These are phyloP conservation scores for Dendrostoma leiphaemia DNA, from an alignment of 2,329 filamentous ascomycete genomes.

Conservation along the genomic window DNA sequence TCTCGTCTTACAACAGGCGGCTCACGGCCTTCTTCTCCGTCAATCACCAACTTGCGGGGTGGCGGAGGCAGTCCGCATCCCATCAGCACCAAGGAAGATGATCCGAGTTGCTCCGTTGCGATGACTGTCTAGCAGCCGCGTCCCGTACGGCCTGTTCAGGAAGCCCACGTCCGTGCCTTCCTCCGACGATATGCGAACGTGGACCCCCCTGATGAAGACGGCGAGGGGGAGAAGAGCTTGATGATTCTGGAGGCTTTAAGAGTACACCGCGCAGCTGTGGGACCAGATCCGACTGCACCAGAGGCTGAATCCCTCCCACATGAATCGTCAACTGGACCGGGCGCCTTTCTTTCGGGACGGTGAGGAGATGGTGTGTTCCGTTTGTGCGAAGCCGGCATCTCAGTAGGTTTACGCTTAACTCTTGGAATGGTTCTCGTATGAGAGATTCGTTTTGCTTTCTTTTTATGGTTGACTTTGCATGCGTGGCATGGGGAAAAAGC, in stretches of 20 bases:
- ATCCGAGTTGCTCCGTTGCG: background rate
- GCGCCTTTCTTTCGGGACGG: background rate
- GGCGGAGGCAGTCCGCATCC: too few relatives aligned
- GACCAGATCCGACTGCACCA: background rate
- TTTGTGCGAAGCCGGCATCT: background rate
- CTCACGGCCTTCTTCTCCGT: background rate
- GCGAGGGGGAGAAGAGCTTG: background rate
- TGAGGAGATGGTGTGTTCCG: background rate
- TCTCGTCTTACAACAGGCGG: background rate
- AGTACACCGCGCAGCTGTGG: background rate
- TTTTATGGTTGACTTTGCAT: background rate
- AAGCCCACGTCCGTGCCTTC: too few relatives aligned
- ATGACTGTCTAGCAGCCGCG: background rate
- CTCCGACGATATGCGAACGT: background rate
- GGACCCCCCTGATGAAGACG: background rate
- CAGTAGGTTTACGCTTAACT: too few relatives aligned
- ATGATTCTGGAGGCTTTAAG: too few relatives aligned
- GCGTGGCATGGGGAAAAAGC: background rate
- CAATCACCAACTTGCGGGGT: background rate
- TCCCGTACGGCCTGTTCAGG: background rate
- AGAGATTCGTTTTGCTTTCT: background rate
- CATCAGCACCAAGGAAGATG: background rate
- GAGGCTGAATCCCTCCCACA: background rate
- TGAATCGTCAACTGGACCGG: background rate
- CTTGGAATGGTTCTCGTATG: too few relatives aligned